phyloP scores from a whole-genome alignment of 768 basidiomycete species.

The Lactifluus subvellereus region DNA sequence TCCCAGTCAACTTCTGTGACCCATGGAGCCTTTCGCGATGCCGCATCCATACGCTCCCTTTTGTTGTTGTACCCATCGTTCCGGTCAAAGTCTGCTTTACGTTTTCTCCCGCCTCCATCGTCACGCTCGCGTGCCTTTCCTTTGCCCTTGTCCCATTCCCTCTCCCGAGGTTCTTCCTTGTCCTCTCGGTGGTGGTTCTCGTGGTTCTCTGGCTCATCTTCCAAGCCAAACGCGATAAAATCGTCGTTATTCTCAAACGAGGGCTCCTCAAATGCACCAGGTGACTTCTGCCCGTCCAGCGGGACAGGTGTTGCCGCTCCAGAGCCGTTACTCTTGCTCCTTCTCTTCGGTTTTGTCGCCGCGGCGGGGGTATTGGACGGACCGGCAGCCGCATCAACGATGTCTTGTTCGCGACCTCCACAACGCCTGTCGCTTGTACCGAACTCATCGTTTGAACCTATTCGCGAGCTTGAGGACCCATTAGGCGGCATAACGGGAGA shows the following conservation, averaged over 20 bases:
- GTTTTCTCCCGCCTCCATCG: slow-evolving; percentile 36
- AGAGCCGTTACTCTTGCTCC: slow-evolving; percentile 6
- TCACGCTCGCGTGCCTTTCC: slow-evolving; percentile 24
- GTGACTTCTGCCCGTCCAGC: not conserved
- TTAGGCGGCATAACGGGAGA: not conserved
- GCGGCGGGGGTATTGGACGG: not conserved
- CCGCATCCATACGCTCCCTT: slow-evolving; percentile 46
- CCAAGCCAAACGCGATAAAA: slow-evolving; percentile 15
- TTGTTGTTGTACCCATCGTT: slow-evolving; percentile 49
- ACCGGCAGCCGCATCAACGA: not conserved
- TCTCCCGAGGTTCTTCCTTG: slow-evolving; percentile 8
- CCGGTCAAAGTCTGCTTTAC: slow-evolving; percentile 44
- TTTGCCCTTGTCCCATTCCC: slow-evolving; percentile 21
- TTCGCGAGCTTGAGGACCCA: not conserved
- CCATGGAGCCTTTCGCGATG: slow-evolving; percentile 60
- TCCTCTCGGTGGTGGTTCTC: slow-evolving; percentile 21
- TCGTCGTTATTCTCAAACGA: slow-evolving; percentile 18
- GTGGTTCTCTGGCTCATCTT: slow-evolving; percentile 20
- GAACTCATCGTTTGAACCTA: not conserved
- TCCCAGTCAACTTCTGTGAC: slow-evolving; percentile 64
- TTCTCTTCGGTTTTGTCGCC: not conserved
- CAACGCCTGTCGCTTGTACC: not conserved
- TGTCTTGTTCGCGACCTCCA: not conserved
- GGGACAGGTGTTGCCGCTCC: slow-evolving; percentile 4
- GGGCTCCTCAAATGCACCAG: not conserved